These are phyloP conservation scores for Ichthyophthirius multifiliis DNA, from an alignment of 169 alveolate species.

Conservation along the genomic window DNA sequence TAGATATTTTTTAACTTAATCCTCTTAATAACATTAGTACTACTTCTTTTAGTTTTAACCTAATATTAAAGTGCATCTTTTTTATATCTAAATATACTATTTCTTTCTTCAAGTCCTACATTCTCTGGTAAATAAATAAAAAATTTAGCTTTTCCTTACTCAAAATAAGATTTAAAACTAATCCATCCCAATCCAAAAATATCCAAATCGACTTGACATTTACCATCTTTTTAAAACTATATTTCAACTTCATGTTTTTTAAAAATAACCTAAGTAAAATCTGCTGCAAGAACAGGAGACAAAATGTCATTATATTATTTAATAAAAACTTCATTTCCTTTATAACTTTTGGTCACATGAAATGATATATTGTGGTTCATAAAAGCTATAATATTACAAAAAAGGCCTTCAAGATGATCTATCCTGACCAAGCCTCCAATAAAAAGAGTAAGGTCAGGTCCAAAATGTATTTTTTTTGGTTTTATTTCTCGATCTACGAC, in stretches of 20 bases:
- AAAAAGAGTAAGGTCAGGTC: not conserved
- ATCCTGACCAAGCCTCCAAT: conserved; percentile 11
- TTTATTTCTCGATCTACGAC: not conserved
- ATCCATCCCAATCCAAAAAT: conserved; percentile 16
- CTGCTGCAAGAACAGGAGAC: not conserved
- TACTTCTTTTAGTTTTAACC: no score
- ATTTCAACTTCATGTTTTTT: not conserved
- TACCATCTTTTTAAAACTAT: not conserved
- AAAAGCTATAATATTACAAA: not conserved
- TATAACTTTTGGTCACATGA: not conserved
- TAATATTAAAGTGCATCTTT: no score
- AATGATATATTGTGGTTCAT: not conserved
- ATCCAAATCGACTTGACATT: conserved; percentile 7
- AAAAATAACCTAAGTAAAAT: not conserved
- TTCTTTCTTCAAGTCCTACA: no score
- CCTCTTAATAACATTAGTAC: no score
- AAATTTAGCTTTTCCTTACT: not conserved
- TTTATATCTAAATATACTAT: no score
- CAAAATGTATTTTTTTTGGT: not conserved
- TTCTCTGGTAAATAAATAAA: not conserved
- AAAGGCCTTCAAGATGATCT: not conserved
- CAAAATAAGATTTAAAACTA: not conserved
- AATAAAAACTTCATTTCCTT: conserved; percentile 11
- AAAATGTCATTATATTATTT: not conserved
- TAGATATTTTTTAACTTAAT: no score